Base-by-base conservation (phyloP, 108 stramenopile genomes). In the Mediolabrus comicus region DNA sequence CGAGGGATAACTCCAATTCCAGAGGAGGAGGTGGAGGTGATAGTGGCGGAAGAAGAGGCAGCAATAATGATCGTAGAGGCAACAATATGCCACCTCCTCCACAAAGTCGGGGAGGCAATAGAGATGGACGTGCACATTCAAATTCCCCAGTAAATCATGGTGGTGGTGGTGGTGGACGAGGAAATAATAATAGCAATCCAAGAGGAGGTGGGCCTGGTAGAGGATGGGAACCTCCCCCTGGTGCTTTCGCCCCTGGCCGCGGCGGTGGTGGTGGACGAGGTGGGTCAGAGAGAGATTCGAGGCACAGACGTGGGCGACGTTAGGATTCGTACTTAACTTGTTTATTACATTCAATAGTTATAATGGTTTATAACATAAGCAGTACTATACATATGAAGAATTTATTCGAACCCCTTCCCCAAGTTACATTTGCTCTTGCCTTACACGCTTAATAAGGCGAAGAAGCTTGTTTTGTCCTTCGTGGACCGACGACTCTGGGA, bases 161-260 rank as follows among this genome's bases (percentile, higher is more conserved):
- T 59, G 56, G 54, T 26, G 26, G 3, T 27, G 54, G 31, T 25
- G 66, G 33, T 28, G 51, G 31, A 13, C 51, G 41, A 27, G 72
- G 68, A 41, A 30, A 28, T 41, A 57, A 62, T 52, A 43, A 61
- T 49, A 16, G 41, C 3, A 19, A 12, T 64, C 43, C 53, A 8
- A 39, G 68, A 54, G 62, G 62, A 26, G 63, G 54, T 54, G 65
- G 70, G 32, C 64, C 38, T 17, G 65, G 31, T 62, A 52, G 65
- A 54, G 67, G 67, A 31, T 62, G 59, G 59, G 67, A 67, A 31
- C 59, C 59, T 22, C 67, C 56, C 8, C 7, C 56, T 36, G 38
- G 67, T 28, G 28, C 16, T 7, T 29, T 59, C 14, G 32, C 25
- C 17, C 29, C 26, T 14, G 67, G 59, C 12, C 27, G 12, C 1